A percentile compares a stretch with the other conserved stretches of the same genome.
phyloP scores from a whole-genome alignment of 176 grass and related monocot species.

The Tuctoria greenei region DNA sequence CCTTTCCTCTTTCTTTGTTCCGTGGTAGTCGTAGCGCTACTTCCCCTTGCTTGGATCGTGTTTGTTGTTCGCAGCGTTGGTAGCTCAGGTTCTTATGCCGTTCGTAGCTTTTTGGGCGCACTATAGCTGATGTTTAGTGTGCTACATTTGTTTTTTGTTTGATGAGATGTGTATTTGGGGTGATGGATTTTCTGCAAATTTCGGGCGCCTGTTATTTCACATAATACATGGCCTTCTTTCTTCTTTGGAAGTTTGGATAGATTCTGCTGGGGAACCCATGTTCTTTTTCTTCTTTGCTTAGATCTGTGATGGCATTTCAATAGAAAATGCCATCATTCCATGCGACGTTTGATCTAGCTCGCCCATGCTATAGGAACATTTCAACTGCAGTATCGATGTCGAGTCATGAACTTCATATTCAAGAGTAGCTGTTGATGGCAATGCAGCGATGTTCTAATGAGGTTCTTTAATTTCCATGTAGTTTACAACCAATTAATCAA shows the following conservation, averaged over 20 bases:
- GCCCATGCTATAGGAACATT: background rate
- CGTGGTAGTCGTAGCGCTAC: background rate
- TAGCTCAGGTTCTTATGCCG: background rate
- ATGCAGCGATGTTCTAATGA: background rate
- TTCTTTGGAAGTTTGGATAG: background rate
- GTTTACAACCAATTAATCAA: background rate
- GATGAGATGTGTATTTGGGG: background rate
- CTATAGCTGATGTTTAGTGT: conserved; percentile 2
- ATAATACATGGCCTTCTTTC: background rate
- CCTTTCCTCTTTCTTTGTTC: background rate
- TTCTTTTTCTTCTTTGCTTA: background rate
- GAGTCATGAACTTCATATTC: background rate
- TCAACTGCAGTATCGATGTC: background rate
- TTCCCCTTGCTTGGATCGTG: conserved; percentile 11
- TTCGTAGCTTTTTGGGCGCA: background rate
- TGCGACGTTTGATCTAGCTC: background rate
- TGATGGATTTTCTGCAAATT: background rate
- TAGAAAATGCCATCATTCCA: background rate
- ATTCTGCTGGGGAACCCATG: background rate
- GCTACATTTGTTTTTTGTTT: background rate
- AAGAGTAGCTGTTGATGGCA: background rate
- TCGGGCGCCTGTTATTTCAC: background rate
- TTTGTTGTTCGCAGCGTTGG: background rate
- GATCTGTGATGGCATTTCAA: background rate
- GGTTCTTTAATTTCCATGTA: background rate